Conservation (phyloP, 805 yeast species). For the Candida khao-thaluensis region DNA sequence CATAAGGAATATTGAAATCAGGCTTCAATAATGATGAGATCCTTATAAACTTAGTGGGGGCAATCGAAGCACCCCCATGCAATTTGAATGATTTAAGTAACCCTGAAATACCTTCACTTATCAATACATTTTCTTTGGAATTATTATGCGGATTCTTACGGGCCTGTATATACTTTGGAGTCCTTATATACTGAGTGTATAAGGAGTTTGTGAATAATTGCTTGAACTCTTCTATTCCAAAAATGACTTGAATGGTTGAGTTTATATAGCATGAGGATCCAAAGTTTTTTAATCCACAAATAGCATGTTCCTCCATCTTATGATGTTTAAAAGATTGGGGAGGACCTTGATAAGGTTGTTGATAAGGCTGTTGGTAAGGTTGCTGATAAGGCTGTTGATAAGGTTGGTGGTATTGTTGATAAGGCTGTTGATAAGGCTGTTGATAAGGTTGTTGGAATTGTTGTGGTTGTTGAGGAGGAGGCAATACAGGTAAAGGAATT, state of each 20-base stretch:
- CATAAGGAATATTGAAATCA: conserved; percentile 65
- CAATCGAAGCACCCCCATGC: conserved; percentile 60
- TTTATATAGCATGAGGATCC: conserved; percentile 79
- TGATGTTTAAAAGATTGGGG: conserved; percentile 3
- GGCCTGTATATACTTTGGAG: conserved; percentile 27
- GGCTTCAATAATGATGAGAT: conserved; percentile 55
- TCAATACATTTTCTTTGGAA: conserved; percentile 23
- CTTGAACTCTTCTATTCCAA: conserved; percentile 52
- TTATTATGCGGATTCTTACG: conserved; percentile 18
- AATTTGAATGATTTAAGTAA: conserved; percentile 57
- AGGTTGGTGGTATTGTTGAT: conserved; percentile 5
- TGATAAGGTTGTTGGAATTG: conserved; percentile 11
- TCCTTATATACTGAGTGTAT: conserved; percentile 44
- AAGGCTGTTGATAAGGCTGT: conserved; percentile 7
- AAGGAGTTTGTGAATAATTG: conserved; percentile 45
- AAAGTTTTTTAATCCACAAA: conserved; percentile 64
- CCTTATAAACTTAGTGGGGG: conserved; percentile 63
- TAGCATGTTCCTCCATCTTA: conserved; percentile 40
- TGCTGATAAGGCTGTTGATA: conserved; percentile 4
- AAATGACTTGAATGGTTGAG: conserved; percentile 68
- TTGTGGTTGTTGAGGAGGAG: no score
- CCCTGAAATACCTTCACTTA: conserved; percentile 52
- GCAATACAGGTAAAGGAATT: background rate
- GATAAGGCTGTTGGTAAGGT: conserved; percentile 7
- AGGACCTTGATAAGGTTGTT: background rate